Evolutionary conservation across 345 rosid species (phyloP), one percentile per base, ranked within the genome.

Genomic region (Bretschneidera sinensis): DNA sequence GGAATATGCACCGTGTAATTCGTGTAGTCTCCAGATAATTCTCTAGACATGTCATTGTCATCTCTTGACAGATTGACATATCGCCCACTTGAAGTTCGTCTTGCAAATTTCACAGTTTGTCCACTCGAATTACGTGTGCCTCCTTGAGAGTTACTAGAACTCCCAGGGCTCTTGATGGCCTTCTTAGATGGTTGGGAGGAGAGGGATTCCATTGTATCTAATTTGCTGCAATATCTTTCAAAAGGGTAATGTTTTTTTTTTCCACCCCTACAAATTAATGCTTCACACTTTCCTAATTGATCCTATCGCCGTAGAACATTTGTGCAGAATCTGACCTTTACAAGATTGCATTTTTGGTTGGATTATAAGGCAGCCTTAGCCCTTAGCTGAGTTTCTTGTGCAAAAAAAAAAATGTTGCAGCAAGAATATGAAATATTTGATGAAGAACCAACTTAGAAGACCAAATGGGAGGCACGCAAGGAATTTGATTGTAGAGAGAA

Each of bases 1-100:
- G 99, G 99, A 52, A 94, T 90, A 66, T 90, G 99, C 13, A 94
- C 99, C 0, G 96, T 90, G 69, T 94, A 90, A 67, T 90, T 89
- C 80, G 81, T 84, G 70, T 88, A 88, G 23, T 94, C 97, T 14
- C 88, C 94, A 0, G 90, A 76, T 1, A 83, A 2, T 59, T 94
- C 99, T 0, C 89, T 95, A 0, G 99, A 90, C 79, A 84, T 76
- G 58, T 90, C 99, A 4, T 88, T 85, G 52, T 88, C 95, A 9
- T 90, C 99, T 19, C 87, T 78, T 6, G 95, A 88, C 11, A 94
- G 74, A 68, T 91, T 90, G 35, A 94, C 86, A n/a, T 88, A 94
- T 33, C 96, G 68, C n/a, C 99, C 99, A 45, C 99, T 94, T 0
- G 97, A 85, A 15, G 97, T 94, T 61, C 97, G 63, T 34, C 96